Percentiles rank a stretch among this genome's conserved stretches.
Evolutionary conservation across 495 filamentous ascomycete species (phyloP).

Genomic region (Trichoderma gamsii): DNA sequence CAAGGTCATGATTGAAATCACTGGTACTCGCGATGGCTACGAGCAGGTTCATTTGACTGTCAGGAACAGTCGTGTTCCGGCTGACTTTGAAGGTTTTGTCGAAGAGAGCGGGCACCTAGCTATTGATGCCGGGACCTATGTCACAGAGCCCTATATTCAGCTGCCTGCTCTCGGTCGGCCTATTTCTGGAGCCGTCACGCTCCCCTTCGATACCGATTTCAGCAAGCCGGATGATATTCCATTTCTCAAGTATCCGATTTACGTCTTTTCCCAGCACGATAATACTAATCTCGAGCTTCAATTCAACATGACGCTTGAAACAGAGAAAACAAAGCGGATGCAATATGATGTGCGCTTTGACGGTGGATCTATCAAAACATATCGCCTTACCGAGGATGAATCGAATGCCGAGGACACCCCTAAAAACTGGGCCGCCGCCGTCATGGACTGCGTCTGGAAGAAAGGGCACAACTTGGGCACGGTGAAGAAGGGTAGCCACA

Average conservation of each 20-base stretch:
- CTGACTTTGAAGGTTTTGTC: constrained; percentile 1
- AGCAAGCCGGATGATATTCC: constrained; percentile 4
- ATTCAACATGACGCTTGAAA: constrained; percentile 8
- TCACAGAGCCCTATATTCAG: constrained; percentile 11
- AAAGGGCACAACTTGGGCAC: not conserved
- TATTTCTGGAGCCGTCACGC: not conserved
- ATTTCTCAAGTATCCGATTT: not conserved
- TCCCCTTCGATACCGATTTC: constrained; percentile 5
- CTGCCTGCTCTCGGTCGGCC: constrained; percentile 6
- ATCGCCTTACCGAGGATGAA: constrained; percentile 8
- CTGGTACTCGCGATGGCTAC: constrained; percentile 1
- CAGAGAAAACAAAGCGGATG: constrained; percentile 2
- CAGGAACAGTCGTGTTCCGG: not conserved
- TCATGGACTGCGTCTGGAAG: constrained; percentile 10
- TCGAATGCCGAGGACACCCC: not conserved
- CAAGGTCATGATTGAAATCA: constrained; percentile 3
- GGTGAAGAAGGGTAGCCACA: not conserved
- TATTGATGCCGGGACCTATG: not conserved
- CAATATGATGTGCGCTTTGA: constrained; percentile 12
- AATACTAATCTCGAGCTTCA: constrained; percentile 14
- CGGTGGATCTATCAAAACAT: not conserved
- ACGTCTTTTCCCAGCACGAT: not conserved
- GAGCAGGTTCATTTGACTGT: constrained; percentile 6
- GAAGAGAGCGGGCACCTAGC: constrained; percentile 2
- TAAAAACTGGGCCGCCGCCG: not conserved